phyloP scores from a whole-genome alignment of 352 stramenopile species.

The Blastocystis sp. region DNA sequence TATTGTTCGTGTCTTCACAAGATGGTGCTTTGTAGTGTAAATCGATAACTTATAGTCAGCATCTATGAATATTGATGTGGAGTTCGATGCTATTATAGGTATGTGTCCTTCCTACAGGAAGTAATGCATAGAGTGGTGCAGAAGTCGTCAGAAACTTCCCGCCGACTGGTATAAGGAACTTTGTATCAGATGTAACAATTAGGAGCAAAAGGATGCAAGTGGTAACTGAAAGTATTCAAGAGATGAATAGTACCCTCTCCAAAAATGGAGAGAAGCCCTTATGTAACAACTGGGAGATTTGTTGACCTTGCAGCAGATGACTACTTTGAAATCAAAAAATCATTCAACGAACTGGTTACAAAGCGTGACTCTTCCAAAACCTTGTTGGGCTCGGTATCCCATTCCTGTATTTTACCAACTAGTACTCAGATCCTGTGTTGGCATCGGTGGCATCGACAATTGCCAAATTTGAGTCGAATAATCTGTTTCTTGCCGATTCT shows the following conservation, averaged over 20 bases:
- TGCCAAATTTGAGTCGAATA: background rate
- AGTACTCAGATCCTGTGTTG: conserved; percentile 37
- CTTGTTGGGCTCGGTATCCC: background rate
- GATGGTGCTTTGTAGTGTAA: background rate
- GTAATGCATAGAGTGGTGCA: conserved; percentile 18
- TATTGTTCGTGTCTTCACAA: background rate
- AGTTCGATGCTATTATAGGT: conserved; percentile 25
- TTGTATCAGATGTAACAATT: background rate
- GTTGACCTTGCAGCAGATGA: background rate
- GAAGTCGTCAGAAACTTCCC: background rate
- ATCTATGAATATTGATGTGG: background rate
- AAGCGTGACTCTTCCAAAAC: conserved; percentile 9
- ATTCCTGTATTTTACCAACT: background rate
- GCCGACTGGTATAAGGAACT: background rate
- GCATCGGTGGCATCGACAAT: background rate
- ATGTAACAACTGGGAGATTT: background rate
- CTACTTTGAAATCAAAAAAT: background rate
- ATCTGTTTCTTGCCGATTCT: conserved; percentile 49
- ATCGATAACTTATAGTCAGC: background rate
- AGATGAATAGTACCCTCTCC: background rate
- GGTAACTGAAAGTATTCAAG: background rate
- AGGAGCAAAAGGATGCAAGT: conserved; percentile 14
- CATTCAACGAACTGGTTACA: background rate
- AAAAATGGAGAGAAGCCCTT: background rate
- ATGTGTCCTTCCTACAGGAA: background rate